Percentiles rank a stretch among this genome's conserved stretches.
phyloP scores from a whole-genome alignment of 176 grass and related monocot species.

The Leersia perrieri region DNA sequence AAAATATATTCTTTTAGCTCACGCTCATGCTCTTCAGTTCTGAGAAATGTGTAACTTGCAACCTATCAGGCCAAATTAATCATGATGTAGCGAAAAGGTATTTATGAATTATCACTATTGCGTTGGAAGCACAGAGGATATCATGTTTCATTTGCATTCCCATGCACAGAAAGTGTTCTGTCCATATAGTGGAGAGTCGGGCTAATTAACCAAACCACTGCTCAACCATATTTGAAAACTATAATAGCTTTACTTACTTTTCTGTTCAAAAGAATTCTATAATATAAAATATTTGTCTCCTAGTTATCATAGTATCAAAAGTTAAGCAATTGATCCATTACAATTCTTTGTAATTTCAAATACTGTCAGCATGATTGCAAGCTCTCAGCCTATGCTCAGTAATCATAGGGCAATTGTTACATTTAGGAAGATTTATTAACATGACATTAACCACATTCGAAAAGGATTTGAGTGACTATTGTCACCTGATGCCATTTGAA shows the following conservation, averaged over 20 bases:
- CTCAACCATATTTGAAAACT: not conserved
- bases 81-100: not conserved
- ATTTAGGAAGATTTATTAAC: not conserved
- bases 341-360: conserved; percentile 2
- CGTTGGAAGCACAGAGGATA: not conserved
- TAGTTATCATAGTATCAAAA: not conserved
- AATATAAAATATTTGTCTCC: not conserved
- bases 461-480: not conserved
- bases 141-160: not conserved
- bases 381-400: not conserved
- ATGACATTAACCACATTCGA: not conserved
- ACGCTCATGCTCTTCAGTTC: not conserved
- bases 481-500: conserved; percentile 86
- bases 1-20: not conserved
- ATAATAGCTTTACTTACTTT: not conserved
- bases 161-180: not conserved
- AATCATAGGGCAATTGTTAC: not conserved
- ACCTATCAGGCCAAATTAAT: not conserved
- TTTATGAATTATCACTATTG: not conserved
- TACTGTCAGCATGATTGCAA: not conserved
- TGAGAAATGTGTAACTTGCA: conserved; percentile 3
- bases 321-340: not conserved
- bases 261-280: not conserved
- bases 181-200: not conserved
- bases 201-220: not conserved